Evolutionary conservation across 1,284 basidiomycete species (phyloP), one percentile per base, ranked within the genome.

Genomic region (Pyrrhoderma lamaoense): DNA sequence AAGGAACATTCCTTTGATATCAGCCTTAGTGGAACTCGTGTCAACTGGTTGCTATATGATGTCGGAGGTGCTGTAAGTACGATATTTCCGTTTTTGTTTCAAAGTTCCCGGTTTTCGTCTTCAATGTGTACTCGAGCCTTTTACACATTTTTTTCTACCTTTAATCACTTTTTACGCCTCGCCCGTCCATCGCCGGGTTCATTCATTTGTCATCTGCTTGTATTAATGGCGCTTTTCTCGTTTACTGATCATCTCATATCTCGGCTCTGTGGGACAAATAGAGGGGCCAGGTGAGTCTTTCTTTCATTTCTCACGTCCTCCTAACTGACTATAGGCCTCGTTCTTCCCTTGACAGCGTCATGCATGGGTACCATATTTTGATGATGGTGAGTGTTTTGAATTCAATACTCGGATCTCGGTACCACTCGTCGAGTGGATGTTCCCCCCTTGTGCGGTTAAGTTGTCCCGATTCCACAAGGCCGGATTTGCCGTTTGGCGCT

Each of bases 341-440:
- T 43, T 43, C 39, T n/a, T 11, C 16, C 40, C 45, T 45, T 39
- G 49, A 16, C 62, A 89, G 83, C 70, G 87, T 59, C 82, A 82
- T 59, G 80, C 80, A 14, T 89, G 86, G 86, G 77, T 83, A 44
- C 84, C 87, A 35, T 89, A 80, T 65, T 89, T 89, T 60, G 86
- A 89, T 63, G 85, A 89, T 63, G 85, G 85, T 83, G 64, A 62
- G 75, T 68, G 36, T 31, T 31, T 31, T 31, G 27, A 31, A 31
- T 31, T 31, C 7, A 11, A 31, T 31, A 11, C 5, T 31, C 27
- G 27, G 27, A 31, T 31, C 27, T 31, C 27, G 27, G 27, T 31
- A 31, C 11, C 27, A 11, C 27, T 31, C 11, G 27, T 31, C 11
- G 27, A 11, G 27, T 5, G 27, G 27, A 31, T 31, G 7, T 31